Conservation (phyloP, 208 protist species). For the Phytomonas serpens region DNA sequence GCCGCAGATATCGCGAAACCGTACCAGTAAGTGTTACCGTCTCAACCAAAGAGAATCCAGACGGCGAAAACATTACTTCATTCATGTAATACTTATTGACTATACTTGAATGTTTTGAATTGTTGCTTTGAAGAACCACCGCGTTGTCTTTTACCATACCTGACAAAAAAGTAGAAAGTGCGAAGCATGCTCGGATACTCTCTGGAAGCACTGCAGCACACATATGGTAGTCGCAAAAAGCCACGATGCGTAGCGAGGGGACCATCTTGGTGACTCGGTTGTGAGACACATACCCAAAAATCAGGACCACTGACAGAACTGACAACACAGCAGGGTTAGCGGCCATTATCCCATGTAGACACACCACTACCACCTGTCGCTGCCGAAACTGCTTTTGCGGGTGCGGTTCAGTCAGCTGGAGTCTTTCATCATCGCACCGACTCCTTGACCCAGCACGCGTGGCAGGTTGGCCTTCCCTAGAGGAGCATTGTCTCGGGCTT, state of each 20-base stretch:
- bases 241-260: conserved; percentile 64
- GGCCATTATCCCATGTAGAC: conserved; percentile 45
- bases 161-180: conserved; percentile 82
- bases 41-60: conserved; percentile 40
- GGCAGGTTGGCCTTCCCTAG: conserved; percentile 2
- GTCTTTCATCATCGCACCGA: background rate
- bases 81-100: conserved; percentile 73
- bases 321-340: conserved; percentile 56
- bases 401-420: background rate
- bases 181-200: conserved; percentile 51
- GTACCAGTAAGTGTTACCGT: conserved; percentile 52
- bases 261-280: conserved; percentile 17
- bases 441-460: conserved; percentile 1
- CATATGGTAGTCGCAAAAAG: conserved; percentile 52
- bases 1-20: conserved; percentile 68
- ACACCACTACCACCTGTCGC: conserved; percentile 64
- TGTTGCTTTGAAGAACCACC: conserved; percentile 64
- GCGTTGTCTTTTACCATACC: conserved; percentile 65
- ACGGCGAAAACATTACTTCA: conserved; percentile 42
- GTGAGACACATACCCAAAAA: conserved; percentile 35
- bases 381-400: conserved; percentile 6
- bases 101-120: conserved; percentile 44
- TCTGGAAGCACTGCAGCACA: conserved; percentile 57
- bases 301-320: conserved; percentile 63
- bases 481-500: background rate